Base-by-base conservation (phyloP, 345 rosid species). In the Eucalyptus sp. region DNA sequence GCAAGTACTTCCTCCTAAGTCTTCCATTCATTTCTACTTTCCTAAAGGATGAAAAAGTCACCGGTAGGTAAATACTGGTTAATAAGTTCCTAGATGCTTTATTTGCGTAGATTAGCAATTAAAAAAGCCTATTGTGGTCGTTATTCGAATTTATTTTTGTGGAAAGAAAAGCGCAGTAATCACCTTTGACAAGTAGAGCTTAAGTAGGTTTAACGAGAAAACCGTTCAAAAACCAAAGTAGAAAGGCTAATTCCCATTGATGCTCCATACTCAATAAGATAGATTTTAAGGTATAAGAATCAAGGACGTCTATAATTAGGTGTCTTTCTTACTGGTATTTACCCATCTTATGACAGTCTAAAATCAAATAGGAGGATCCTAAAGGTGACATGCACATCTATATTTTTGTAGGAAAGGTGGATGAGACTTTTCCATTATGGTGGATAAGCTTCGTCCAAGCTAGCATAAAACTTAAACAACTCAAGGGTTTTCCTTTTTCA, bases 121-220 rank as follows among this genome's bases (percentile, higher is more conserved):
- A 18, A 3, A 33, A 33, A 17, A 37, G 27, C 46, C 8, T 31
- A 33, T 17, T 3, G 5, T 13, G 0, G 2, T 68, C 7, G 0
- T 68, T 16, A 33, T 68, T 31, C 1, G 5, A 68, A 37, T 33
- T 68, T 8, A 7, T 31, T 31, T 33, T 68, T 7, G 3, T 7
- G 18, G 22, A 31, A 66, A 66, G 79, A 66, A 18, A 17, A 66
- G 41, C 12, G 0, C 22, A 31, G 2, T 13, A 62, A 62, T 29
- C 22, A 31, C 37, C 16, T 66, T 31, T 66, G 22, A 31, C 22
- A 16, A 4, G 43, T 16, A 16, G 79, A 15, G 43, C 6, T 31
- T 0, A 66, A 66, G 79, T 31, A 33, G 43, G 79, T 31, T 66
- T 66, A 1, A 66, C 22, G 12, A 31, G 22, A 66, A 66, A 66